Base-by-base conservation (phyloP, 306 rosid species). In the Fragaria vesca region DNA sequence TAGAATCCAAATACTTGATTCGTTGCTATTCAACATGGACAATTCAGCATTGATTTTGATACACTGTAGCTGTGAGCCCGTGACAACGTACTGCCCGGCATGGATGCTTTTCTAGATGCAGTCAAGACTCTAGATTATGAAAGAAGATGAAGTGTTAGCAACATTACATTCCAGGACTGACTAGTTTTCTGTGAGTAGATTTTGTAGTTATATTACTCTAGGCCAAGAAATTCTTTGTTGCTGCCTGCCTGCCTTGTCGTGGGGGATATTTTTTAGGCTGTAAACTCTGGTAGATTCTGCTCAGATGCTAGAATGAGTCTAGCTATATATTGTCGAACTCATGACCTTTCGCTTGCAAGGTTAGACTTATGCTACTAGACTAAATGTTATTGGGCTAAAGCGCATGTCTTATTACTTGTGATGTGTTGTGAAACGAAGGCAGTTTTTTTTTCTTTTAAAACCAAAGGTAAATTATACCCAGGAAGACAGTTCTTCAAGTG, bases 91-190 rank as follows among this genome's bases (percentile, higher is more conserved):
- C 43, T 32, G 69, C 69, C 12, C 15, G 98, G 93, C 81, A 88
- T 90, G 95, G 97, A 89, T 76, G 86, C 88, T 92, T 93, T 91
- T 76, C 76, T 88, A 76, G 82, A 81, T 71, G 98, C 97, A 57
- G 96, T 95, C 76, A 82, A 85, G 76, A 89, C 91, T 71, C 84
- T 90, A 46, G 87, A 86, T 72, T 77, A 77, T 18, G 93, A 86
- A 78, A 92, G 88, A 82, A 66, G 47, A 66, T 36, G 68, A 73
- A 58, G 78, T 58, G 69, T 60, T 15, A 43, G 26, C 42, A 24
- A 73, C 65, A 75, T 63, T 81, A 79, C 30, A 21, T 68, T 66
- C 72, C 52, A 36, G 76, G 79, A 66, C 45, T 34, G 72, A 69
- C 46, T 8, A 38, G 52, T 76, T 71, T 72, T 20, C 66, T 28